phyloP scores from a whole-genome alignment of 2,329 filamentous ascomycete genomes.

The Coniosporium tulheliwenetii region DNA sequence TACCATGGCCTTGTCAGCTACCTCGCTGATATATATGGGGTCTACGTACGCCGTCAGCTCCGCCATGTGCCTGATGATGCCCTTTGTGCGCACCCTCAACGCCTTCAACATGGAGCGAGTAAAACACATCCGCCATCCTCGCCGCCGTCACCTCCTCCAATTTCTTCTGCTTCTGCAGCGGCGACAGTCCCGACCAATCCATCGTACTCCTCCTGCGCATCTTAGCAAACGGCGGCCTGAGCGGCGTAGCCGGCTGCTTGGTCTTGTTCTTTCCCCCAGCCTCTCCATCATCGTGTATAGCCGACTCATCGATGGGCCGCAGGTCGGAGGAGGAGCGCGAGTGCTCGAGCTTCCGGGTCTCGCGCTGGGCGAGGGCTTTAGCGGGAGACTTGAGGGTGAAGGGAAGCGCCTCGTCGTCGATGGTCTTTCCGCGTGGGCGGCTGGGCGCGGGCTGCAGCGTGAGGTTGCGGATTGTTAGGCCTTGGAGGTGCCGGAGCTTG shows the following conservation, averaged over 20 bases:
- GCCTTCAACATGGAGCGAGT: conserved; percentile 59
- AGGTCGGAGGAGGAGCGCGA: conserved; percentile 45
- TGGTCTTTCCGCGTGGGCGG: conserved; percentile 40
- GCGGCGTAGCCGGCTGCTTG: conserved; percentile 4
- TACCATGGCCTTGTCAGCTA: conserved; percentile 54
- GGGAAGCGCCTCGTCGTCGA: conserved; percentile 61
- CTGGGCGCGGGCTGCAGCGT: conserved; percentile 41
- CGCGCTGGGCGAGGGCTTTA: conserved; percentile 43
- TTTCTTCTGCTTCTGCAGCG: conserved; percentile 51
- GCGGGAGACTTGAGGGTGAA: conserved; percentile 49
- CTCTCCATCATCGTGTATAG: conserved; percentile 1
- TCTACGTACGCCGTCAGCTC: conserved; percentile 25
- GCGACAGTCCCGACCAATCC: conserved; percentile 46
- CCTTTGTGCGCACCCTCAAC: conserved; percentile 21
- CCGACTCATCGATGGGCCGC: conserved; percentile 16
- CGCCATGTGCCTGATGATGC: background rate
- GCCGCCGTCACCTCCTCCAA: conserved; percentile 57
- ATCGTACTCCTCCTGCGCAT: conserved; percentile 42
- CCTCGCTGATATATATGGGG: conserved; percentile 83
- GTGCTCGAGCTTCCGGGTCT: conserved; percentile 34
- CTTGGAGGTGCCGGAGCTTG: conserved; percentile 73
- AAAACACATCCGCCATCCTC: conserved; percentile 75
- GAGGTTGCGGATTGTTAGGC: conserved; percentile 76
- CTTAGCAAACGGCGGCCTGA: conserved; percentile 20
- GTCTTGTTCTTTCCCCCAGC: conserved; percentile 10